Percentiles rank a stretch among this genome's conserved stretches.
Evolutionary conservation across 2,329 filamentous ascomycete genomes (phyloP).

Genomic region (Cladophialophora immunda): DNA sequence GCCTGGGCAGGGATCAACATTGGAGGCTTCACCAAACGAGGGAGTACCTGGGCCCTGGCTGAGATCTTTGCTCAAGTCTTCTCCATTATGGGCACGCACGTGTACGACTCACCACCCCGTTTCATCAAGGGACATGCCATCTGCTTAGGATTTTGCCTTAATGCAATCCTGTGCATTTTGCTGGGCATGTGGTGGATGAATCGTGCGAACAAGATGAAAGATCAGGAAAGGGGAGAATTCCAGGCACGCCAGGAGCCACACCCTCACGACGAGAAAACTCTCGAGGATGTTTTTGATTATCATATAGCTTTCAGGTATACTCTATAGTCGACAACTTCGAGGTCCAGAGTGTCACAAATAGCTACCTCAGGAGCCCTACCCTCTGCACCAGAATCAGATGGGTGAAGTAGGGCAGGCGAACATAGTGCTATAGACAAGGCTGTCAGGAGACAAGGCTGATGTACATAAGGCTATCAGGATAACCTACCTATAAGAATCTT

Average conservation of each 20-base stretch:
- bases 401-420: no score
- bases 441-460: no score
- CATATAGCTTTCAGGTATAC: slow-evolving; percentile 14
- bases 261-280: slow-evolving; percentile 7
- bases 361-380: no score
- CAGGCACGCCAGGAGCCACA: slow-evolving; percentile 6
- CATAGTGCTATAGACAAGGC: no score
- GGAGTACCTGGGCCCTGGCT: slow-evolving; percentile 21
- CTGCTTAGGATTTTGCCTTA: slow-evolving; percentile 7
- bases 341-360: no score
- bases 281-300: slow-evolving; percentile 9
- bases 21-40: slow-evolving; percentile 29
- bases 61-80: slow-evolving; percentile 23
- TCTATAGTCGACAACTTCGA: not conserved
- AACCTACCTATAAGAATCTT: no score
- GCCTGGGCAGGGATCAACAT: slow-evolving; percentile 26
- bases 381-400: no score
- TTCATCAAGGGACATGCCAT: slow-evolving; percentile 27
- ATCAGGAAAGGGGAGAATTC: not conserved
- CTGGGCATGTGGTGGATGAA: not conserved
- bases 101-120: slow-evolving; percentile 26
- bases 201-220: slow-evolving; percentile 7
- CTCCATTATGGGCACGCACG: slow-evolving; percentile 25
- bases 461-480: no score
- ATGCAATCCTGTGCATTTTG: slow-evolving; percentile 2